Evolutionary conservation across 2,329 filamentous ascomycete genomes (phyloP).

Genomic region (Dactylellina drechsleri): DNA sequence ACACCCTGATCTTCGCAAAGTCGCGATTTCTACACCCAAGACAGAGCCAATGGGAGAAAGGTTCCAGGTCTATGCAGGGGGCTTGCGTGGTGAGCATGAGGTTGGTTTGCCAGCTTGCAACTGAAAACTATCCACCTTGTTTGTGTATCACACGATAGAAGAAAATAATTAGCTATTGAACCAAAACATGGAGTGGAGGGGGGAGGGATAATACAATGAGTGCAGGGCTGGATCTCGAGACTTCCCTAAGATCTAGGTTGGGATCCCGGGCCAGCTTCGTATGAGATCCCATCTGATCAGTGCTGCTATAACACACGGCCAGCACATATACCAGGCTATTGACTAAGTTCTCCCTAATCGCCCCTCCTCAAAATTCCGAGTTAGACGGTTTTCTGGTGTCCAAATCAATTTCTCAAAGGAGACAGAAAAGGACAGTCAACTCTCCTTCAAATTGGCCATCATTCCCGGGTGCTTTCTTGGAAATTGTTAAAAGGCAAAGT

Average conservation of each 20-base stretch:
- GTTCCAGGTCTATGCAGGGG: constrained; percentile 44
- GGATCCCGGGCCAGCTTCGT: constrained; percentile 7
- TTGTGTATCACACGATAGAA: constrained; percentile 49
- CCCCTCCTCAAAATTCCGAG: constrained; percentile 46
- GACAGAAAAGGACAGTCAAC: constrained; percentile 36
- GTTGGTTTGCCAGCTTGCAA: constrained; percentile 26
- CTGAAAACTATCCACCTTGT: constrained; percentile 25
- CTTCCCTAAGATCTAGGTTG: constrained; percentile 43
- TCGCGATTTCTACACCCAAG: constrained; percentile 27
- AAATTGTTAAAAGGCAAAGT: constrained; percentile 9
- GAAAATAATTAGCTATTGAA: no score
- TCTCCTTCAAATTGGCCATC: constrained; percentile 14
- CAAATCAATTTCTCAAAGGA: constrained; percentile 25
- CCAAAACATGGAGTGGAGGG: no score
- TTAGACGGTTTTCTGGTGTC: constrained; percentile 53
- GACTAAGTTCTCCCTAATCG: constrained; percentile 30
- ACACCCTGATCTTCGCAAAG: constrained; percentile 42
- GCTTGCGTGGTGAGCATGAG: constrained; percentile 20
- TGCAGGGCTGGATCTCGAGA: constrained; percentile 47
- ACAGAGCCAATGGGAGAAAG: constrained; percentile 41
- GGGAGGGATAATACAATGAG: not conserved
- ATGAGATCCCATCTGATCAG: constrained; percentile 35
- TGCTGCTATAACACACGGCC: no score
- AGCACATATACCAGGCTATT: constrained; percentile 6
- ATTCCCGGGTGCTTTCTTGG: constrained; percentile 22